Evolutionary conservation across 2,329 filamentous ascomycete genomes (phyloP), one percentile per base, ranked within the genome.

Genomic region (Verticillium alfalfae): DNA sequence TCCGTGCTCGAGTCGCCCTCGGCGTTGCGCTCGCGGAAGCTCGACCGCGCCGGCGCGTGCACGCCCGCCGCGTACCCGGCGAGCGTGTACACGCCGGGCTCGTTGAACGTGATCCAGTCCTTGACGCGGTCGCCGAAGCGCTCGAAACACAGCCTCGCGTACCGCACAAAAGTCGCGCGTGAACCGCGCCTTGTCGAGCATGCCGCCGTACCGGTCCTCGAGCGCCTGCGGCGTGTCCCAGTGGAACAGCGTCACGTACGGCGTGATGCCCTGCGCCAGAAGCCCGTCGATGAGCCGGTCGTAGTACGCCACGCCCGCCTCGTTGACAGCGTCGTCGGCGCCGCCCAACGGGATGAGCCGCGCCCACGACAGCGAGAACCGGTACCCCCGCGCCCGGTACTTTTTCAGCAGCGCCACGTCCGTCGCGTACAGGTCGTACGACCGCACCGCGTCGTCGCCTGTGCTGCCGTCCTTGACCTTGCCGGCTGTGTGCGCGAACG

Each of bases 71-170:
- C 90, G 76, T 94, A 95, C 39, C 92, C 92, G 49, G 95, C 82
- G 64, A 95, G 88, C 59, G 89, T 86, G 66, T 86, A 91, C 76
- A 91, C 96, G 87, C 90, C 95, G 3, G 92, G 92, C 79, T 96
- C 92, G 73, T 95, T 95, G 78, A 94, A 92, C 31, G 91, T 95
- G 74, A 93, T 91, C 92, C 92, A 96, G 76, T 91, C 83, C 79
- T 92, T 92, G 70, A 93, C 91, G 39, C 15, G 57, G 74, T 88
- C 89, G 60, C 87, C 84, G 58, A 96, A 81, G 1, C 87, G 85
- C 71, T 88, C 82, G 78, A 93, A 96, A 69, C 92, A 81, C 56
- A 92, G 80, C 64, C 88, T 87, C 10, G 92, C 89, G 71, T 93
- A 96, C 76, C 89, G 79, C 68, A 89, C 88, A 72, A 87, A 87